These are phyloP conservation scores for Celoporthe dispersa DNA, from an alignment of 2,329 filamentous ascomycete genomes.

Conservation along the genomic window DNA sequence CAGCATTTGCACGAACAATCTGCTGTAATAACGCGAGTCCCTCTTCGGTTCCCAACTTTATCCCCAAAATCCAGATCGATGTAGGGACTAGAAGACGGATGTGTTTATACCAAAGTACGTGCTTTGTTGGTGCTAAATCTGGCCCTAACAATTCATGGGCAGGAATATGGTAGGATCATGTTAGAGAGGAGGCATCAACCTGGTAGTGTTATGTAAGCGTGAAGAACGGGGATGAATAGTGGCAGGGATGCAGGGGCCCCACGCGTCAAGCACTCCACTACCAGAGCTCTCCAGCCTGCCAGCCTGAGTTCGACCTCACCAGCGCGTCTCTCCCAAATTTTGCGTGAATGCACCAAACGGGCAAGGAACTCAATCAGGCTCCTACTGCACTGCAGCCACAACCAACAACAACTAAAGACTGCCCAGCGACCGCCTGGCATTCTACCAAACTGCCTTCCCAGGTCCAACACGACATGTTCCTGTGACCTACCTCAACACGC, in stretches of 20 bases:
- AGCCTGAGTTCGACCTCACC: not conserved
- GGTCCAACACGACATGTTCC: constrained; percentile 18
- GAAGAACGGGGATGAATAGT: not conserved
- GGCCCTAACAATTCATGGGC: not conserved
- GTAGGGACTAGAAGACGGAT: not conserved
- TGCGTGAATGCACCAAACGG: not conserved
- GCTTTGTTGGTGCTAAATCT: too few relatives aligned
- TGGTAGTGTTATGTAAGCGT: not conserved
- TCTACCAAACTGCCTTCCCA: not conserved
- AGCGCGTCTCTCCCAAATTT: constrained; percentile 9
- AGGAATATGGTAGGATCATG: not conserved
- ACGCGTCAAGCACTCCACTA: not conserved
- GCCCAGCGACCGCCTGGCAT: not conserved
- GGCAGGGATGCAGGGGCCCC: not conserved
- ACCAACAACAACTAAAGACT: not conserved
- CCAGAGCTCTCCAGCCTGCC: constrained; percentile 2
- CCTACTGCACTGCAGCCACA: not conserved
- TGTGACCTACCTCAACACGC: constrained; percentile 7
- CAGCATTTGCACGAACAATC: not conserved
- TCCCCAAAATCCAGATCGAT: too few relatives aligned
- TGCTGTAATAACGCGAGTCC: not conserved
- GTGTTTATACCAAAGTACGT: too few relatives aligned
- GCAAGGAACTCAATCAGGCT: not conserved
- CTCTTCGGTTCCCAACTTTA: too few relatives aligned
- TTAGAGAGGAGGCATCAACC: not conserved